Evolutionary conservation across 139 green algal species (phyloP), one percentile per base, ranked within the genome.

Genomic region (Volvox reticuliferus): DNA sequence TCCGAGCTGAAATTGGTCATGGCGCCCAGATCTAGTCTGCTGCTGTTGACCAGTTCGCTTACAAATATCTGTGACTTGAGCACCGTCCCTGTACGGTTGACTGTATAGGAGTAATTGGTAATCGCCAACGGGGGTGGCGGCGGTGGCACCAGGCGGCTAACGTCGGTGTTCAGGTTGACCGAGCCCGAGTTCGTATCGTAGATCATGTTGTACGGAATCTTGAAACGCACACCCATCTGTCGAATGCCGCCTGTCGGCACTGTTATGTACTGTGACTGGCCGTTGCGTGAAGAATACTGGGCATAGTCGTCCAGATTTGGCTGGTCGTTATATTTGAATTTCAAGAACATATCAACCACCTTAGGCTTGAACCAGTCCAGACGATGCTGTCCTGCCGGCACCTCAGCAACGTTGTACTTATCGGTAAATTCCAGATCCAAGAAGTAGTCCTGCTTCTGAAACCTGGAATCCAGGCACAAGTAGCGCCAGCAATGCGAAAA

Each of bases 301-400:
- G 76, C 87, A 17, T 63, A 78, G 30, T 90, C 75, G 61, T 68
- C 62, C 24, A 75, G 61, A 26, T 81, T 69, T 33, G 76, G 3
- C 0, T 86, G 44, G 76, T 76, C 71, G 21, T 16, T 20, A 75
- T 91, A 91, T 26, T 61, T 50, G 35, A 91, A 91, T 26, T 50
- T 32, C 13, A 91, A 35, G 32, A 91, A 86, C 87, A 91, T 91
- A 35, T 85, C 76, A 16, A 91, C 87, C 16, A 86, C 35, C 33
- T 85, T 86, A 55, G 87, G 87, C 87, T 91, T 91, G 75, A 91
- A 91, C 61, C 62, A 91, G 33, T 79, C 63, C 61, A 91, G 87
- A 20, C 35, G 61, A 62, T 91, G 87, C 33, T 55, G 1, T 26
- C 87, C 87, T 12, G 76, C 32, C 0, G 61, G 87, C 32, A 91